Conservation (phyloP, 2,329 filamentous ascomycete genomes). For the Apiospora saccharicola region DNA sequence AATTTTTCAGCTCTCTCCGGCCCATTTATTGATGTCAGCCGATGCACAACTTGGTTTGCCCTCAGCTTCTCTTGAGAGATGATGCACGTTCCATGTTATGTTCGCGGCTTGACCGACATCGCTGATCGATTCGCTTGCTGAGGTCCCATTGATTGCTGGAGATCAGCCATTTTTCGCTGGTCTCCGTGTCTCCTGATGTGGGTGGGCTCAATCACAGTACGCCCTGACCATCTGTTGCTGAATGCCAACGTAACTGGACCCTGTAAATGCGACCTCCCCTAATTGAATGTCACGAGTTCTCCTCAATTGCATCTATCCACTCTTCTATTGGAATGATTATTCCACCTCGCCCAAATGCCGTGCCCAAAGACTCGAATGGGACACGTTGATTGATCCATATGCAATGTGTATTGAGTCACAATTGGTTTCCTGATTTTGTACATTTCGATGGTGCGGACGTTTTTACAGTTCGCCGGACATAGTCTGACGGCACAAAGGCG, state of each 20-base stretch:
- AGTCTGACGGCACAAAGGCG: not conserved
- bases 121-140: not conserved
- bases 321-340: not conserved
- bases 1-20: not conserved
- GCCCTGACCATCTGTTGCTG: no score
- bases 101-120: not conserved
- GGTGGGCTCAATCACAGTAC: not conserved
- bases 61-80: not conserved
- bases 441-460: not conserved
- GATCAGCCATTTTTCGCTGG: not conserved
- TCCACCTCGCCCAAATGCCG: not conserved
- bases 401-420: not conserved
- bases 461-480: conserved; percentile 6
- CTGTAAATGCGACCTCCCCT: not conserved
- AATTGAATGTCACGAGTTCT: not conserved
- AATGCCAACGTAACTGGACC: not conserved
- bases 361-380: no score
- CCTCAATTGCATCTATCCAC: not conserved
- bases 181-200: conserved; percentile 8
- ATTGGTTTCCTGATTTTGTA: not conserved
- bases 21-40: conserved; percentile 1
- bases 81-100: not conserved
- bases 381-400: not conserved
- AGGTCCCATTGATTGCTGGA: not conserved
- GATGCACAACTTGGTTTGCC: not conserved